Evolutionary conservation across 495 filamentous ascomycete genomes (phyloP).

Genomic region (Penicillium lividum): DNA sequence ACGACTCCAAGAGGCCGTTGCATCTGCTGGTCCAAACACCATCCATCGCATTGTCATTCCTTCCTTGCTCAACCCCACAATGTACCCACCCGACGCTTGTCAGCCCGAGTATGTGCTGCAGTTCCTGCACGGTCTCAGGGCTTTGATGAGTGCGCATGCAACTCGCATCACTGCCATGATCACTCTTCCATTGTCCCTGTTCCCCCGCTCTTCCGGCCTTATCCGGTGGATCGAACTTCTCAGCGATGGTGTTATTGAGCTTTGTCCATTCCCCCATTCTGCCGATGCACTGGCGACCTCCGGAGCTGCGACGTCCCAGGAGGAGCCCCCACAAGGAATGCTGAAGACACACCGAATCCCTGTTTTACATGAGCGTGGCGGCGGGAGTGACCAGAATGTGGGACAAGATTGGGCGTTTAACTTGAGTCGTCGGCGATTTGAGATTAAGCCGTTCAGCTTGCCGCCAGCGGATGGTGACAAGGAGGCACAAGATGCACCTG

Average conservation of each 20-base stretch:
- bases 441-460: slow-evolving; percentile 85
- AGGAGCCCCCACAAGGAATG: slow-evolving; percentile 84
- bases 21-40: slow-evolving; percentile 53
- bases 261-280: slow-evolving; percentile 78
- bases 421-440: slow-evolving; percentile 77
- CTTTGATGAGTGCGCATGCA: slow-evolving; percentile 67
- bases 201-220: slow-evolving; percentile 74
- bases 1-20: slow-evolving; percentile 58
- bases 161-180: slow-evolving; percentile 70
- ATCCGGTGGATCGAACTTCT: slow-evolving; percentile 87
- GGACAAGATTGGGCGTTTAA: slow-evolving; percentile 89
- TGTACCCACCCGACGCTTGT: slow-evolving; percentile 69
- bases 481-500: slow-evolving; percentile 61
- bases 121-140: slow-evolving; percentile 79
- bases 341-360: slow-evolving; percentile 80
- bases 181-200: slow-evolving; percentile 77
- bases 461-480: slow-evolving; percentile 84
- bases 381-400: slow-evolving; percentile 65
- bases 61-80: slow-evolving; percentile 74
- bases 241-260: slow-evolving; percentile 82
- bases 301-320: slow-evolving; percentile 52
- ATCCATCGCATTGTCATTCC: slow-evolving; percentile 87
- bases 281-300: slow-evolving; percentile 56
- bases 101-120: slow-evolving; percentile 72
- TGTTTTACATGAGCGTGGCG: slow-evolving; percentile 83